Evolutionary conservation across 192 early-diverging fungal genomes (phyloP).

Genomic region (Coemansia sp.): DNA sequence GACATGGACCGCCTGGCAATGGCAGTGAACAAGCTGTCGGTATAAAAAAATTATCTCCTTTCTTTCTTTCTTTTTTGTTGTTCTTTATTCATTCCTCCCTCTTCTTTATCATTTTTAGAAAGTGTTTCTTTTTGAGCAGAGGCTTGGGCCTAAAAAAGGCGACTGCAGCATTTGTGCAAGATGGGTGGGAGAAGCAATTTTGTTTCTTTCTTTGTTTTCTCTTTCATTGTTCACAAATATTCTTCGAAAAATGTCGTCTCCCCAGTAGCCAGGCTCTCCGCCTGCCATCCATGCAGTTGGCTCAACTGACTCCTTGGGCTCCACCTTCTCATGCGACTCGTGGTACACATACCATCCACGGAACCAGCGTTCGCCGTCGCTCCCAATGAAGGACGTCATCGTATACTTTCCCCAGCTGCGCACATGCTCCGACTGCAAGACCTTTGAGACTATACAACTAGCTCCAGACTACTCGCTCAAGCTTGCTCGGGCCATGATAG

Average conservation of each 20-base stretch:
- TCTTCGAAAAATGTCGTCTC: too few species aligned
- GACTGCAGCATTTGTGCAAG: too few species aligned
- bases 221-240: too few species aligned
- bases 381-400: neutral
- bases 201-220: too few species aligned
- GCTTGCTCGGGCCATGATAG: neutral
- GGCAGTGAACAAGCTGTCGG: constrained; percentile 37
- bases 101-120: neutral
- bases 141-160: too few species aligned
- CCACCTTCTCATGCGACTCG: neutral
- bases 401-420: neutral
- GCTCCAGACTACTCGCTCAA: neutral
- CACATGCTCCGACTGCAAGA: neutral
- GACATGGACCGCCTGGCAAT: constrained; percentile 41
- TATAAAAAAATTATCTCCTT: constrained; percentile 6
- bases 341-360: neutral
- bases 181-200: neutral
- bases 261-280: too few species aligned
- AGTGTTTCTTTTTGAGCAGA: neutral
- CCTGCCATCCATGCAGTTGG: too few species aligned
- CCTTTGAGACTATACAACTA: neutral
- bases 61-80: neutral
- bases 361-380: neutral
- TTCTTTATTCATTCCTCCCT: neutral
- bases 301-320: too few species aligned